phyloP scores from a whole-genome alignment of 768 basidiomycete species.

The Hypholoma sublateritium region DNA sequence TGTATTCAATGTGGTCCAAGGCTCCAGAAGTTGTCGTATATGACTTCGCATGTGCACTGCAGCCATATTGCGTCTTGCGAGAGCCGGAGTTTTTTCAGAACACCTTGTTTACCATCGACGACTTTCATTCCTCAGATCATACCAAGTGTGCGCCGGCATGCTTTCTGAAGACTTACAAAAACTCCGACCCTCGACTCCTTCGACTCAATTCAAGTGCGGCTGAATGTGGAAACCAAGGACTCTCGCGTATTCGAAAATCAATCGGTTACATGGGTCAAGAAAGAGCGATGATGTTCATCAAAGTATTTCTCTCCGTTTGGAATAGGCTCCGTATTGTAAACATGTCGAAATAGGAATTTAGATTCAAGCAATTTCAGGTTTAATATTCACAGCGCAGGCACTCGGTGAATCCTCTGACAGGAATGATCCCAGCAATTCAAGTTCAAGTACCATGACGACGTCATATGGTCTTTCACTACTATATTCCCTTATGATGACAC shows the following conservation, averaged over 20 bases:
- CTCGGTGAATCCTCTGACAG: too few species aligned
- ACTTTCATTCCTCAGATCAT: conserved; percentile 28
- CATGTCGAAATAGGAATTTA: neutral
- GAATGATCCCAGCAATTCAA: too few species aligned
- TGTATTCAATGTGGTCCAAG: conserved; percentile 27
- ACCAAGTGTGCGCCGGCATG: conserved; percentile 26
- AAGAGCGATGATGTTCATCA: conserved; percentile 24
- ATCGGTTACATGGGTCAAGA: conserved; percentile 30
- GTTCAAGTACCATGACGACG: too few species aligned
- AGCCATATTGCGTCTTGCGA: conserved; percentile 27
- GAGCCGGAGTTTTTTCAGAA: conserved; percentile 24
- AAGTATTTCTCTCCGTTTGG: conserved; percentile 22
- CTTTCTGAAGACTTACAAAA: conserved; percentile 24
- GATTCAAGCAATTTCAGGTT: too few species aligned
- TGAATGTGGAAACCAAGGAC: conserved; percentile 30
- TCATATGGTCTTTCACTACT: too few species aligned
- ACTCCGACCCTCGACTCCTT: conserved; percentile 21
- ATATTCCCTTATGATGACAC: too few species aligned
- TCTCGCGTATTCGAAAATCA: conserved; percentile 25
- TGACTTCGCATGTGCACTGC: conserved; percentile 19
- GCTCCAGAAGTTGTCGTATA: conserved; percentile 25
- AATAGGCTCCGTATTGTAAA: conserved; percentile 11
- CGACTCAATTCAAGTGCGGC: conserved; percentile 30
- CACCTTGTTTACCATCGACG: conserved; percentile 29
- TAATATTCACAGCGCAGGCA: too few species aligned